Evolutionary conservation across 2,329 filamentous ascomycete genomes (phyloP).

Genomic region (Alternaria sp.): DNA sequence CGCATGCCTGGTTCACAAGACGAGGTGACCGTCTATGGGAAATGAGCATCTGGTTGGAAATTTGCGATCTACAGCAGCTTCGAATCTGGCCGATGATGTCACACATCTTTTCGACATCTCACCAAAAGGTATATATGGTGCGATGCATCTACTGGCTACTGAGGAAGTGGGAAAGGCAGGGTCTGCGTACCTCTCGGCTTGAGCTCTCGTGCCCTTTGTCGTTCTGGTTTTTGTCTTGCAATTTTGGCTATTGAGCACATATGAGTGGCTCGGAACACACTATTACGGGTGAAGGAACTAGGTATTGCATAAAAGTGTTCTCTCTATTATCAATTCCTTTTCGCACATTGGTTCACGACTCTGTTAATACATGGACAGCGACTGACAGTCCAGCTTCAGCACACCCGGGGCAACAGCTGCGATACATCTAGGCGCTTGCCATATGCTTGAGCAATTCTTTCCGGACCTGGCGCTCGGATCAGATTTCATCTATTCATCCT

Average conservation of each 20-base stretch:
- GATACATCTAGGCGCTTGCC: not conserved
- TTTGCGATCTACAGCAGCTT: not conserved
- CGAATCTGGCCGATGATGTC: not conserved
- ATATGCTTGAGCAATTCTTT: not conserved
- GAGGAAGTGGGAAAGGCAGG: not conserved
- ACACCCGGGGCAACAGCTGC: not conserved
- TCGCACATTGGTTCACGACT: not conserved
- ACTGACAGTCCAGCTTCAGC: not conserved
- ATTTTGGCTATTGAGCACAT: not conserved
- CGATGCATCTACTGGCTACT: not conserved
- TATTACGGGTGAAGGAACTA: not conserved
- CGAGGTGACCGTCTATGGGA: not conserved
- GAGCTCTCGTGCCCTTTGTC: not conserved
- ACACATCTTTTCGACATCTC: not conserved
- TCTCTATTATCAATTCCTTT: not conserved
- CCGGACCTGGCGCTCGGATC: not conserved
- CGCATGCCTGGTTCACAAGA: not conserved
- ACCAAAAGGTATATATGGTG: not conserved
- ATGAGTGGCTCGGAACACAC: not conserved
- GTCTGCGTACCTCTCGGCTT: not conserved
- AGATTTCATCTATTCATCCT: constrained; percentile 1
- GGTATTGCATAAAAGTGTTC: constrained; percentile 1
- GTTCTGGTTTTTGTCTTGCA: not conserved
- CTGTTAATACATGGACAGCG: not conserved
- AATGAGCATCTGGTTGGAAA: not conserved